A percentile compares a stretch with the other conserved stretches of the same genome.
These are phyloP conservation scores for Didymella pomorum DNA, from an alignment of 2,329 filamentous ascomycete species.

Conservation along the genomic window DNA sequence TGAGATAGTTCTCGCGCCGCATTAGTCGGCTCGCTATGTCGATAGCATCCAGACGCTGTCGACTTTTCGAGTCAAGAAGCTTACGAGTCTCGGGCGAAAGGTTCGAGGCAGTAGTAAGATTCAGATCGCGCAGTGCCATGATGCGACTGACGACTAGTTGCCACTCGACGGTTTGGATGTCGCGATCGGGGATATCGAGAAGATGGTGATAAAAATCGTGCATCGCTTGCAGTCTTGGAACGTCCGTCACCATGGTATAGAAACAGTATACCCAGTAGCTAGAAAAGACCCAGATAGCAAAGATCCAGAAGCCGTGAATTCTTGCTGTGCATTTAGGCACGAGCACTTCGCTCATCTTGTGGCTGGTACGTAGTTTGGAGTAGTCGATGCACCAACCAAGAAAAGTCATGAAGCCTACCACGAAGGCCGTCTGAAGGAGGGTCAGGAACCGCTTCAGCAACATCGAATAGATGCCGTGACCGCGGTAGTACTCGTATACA, in stretches of 20 bases:
- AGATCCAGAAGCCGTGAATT: conserved; percentile 79
- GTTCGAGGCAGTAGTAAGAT: conserved; percentile 78
- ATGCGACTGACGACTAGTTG: conserved; percentile 86
- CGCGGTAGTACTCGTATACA: conserved; percentile 86
- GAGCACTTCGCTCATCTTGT: conserved; percentile 66
- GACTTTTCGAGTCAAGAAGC: conserved; percentile 82
- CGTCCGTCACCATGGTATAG: conserved; percentile 75
- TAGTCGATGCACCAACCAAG: conserved; percentile 89
- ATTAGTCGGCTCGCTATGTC: conserved; percentile 97
- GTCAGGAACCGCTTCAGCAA: conserved; percentile 74
- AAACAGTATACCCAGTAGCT: conserved; percentile 86
- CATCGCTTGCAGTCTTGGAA: conserved; percentile 76
- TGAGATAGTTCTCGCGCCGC: conserved; percentile 96
- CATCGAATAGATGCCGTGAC: conserved; percentile 86
- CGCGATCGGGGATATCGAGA: conserved; percentile 80
- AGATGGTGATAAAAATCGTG: conserved; percentile 87
- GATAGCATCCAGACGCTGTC: conserved; percentile 92
- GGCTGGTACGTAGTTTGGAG: conserved; percentile 71
- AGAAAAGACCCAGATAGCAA: conserved; percentile 82
- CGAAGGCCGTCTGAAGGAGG: conserved; percentile 81
- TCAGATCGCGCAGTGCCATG: conserved; percentile 83
- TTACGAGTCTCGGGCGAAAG: conserved; percentile 66
- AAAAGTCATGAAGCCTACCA: conserved; percentile 83
- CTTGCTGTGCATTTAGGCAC: conserved; percentile 76
- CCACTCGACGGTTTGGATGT: conserved; percentile 96